Percentiles rank a stretch among this genome's conserved stretches.
These are phyloP conservation scores for Eutrema yunnanense DNA, from an alignment of 345 rosid genomes.

Conservation along the genomic window DNA sequence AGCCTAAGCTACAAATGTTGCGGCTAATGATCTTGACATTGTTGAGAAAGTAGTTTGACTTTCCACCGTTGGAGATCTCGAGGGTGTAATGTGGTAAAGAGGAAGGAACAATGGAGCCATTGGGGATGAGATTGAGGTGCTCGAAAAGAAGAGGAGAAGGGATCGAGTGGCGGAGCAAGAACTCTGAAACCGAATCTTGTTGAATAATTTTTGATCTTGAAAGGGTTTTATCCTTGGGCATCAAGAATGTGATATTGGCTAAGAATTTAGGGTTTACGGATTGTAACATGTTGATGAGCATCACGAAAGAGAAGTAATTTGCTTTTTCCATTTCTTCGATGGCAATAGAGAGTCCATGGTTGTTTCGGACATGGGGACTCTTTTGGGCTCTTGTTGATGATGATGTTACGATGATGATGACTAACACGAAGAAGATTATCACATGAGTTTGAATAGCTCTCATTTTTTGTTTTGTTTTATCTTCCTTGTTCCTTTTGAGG, in stretches of 20 bases:
- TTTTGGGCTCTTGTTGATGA: conserved; percentile 20
- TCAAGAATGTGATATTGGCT: conserved; percentile 60
- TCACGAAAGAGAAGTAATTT: conserved; percentile 58
- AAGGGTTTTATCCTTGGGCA: conserved; percentile 60
- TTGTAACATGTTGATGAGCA: conserved; percentile 64
- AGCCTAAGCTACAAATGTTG: conserved; percentile 49
- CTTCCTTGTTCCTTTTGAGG: not conserved
- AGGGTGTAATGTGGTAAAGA: conserved; percentile 44
- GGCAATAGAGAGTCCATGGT: conserved; percentile 42
- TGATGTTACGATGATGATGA: not conserved
- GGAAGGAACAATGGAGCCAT: conserved; percentile 53
- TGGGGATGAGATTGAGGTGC: conserved; percentile 50
- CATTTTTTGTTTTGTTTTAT: not conserved
- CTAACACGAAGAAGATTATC: not conserved
- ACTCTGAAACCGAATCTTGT: conserved; percentile 32
- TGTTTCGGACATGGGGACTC: not conserved
- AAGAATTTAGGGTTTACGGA: conserved; percentile 5
- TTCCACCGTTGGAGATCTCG: conserved; percentile 43
- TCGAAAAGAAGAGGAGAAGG: conserved; percentile 68
- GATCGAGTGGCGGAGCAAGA: conserved; percentile 69
- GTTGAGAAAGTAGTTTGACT: conserved; percentile 46
- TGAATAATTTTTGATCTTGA: conserved; percentile 30
- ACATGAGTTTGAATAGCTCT: conserved; percentile 2
- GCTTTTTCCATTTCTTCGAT: conserved; percentile 71
- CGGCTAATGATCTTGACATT: conserved; percentile 55